Percentiles rank a stretch among this genome's conserved stretches.
Evolutionary conservation across 805 yeast species (phyloP).

Genomic region (Ogataea methylovora): DNA sequence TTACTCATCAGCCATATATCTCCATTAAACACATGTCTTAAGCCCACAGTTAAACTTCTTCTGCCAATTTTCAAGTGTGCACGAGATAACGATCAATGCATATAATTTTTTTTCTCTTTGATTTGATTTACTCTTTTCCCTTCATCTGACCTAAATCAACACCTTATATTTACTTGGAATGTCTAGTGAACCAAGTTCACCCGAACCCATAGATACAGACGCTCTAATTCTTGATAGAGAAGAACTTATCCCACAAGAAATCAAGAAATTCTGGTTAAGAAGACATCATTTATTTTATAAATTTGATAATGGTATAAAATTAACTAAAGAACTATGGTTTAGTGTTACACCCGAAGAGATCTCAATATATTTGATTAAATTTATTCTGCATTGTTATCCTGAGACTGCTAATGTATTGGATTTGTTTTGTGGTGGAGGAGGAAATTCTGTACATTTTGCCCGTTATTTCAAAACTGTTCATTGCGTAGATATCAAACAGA

Average conservation of each 20-base stretch:
- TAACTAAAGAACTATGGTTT: slow-evolving; percentile 75
- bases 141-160: no score
- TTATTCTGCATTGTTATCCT: slow-evolving; percentile 45
- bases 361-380: slow-evolving; percentile 53
- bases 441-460: slow-evolving; percentile 75
- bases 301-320: slow-evolving; percentile 59
- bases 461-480: slow-evolving; percentile 44
- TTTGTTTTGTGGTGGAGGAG: slow-evolving; percentile 84
- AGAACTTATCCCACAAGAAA: slow-evolving; percentile 23
- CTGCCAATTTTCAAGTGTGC: no score
- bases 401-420: slow-evolving; percentile 46
- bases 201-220: slow-evolving; percentile 2
- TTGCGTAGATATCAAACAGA: slow-evolving; percentile 55
- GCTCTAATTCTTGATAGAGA: slow-evolving; percentile 2
- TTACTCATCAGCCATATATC: no score
- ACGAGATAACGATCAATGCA: no score
- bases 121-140: no score
- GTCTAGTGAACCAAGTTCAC: slow-evolving; percentile 1
- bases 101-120: no score
- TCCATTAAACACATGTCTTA: no score
- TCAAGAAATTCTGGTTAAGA: slow-evolving; percentile 53
- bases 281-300: slow-evolving; percentile 54
- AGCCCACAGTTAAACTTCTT: no score
- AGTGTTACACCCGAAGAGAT: slow-evolving; percentile 81
- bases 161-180: no score